Evolutionary conservation across 148 eudicot species (phyloP).

Genomic region (Rhododendron simsii): DNA sequence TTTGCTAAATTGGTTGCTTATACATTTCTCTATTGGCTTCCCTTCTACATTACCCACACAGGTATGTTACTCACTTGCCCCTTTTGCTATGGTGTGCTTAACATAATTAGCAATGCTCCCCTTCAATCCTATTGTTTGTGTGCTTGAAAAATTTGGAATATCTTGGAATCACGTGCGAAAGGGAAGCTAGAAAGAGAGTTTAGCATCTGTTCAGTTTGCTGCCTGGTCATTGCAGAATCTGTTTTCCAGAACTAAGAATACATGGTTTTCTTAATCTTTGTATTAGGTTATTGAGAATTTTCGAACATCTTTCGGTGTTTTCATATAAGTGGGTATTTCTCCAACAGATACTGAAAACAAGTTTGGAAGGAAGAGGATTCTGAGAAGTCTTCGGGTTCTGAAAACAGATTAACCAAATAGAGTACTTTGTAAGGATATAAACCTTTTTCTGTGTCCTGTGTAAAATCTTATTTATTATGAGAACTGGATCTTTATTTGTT

Average conservation of each 20-base stretch:
- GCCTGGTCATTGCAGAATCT: background rate
- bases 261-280: background rate
- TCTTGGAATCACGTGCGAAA: background rate
- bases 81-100: background rate
- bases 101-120: background rate
- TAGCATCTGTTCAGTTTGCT: background rate
- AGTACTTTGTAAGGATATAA: background rate
- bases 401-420: background rate
- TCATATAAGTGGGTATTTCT: background rate
- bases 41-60: conserved; percentile 88
- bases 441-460: background rate
- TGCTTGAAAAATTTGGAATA: background rate
- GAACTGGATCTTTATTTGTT: background rate
- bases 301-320: background rate
- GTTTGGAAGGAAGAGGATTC: background rate
- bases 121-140: background rate
- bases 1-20: conserved; percentile 92
- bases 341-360: background rate
- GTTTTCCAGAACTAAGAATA: background rate
- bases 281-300: background rate
- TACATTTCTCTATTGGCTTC: conserved; percentile 91
- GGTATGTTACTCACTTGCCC: conserved; percentile 33
- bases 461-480: background rate
- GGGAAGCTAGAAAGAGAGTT: background rate
- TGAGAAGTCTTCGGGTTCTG: background rate